Percentiles rank a stretch among this genome's conserved stretches.
Evolutionary conservation across 192 early-diverging fungal genomes (phyloP).

Genomic region (Radiomyces spectabilis): DNA sequence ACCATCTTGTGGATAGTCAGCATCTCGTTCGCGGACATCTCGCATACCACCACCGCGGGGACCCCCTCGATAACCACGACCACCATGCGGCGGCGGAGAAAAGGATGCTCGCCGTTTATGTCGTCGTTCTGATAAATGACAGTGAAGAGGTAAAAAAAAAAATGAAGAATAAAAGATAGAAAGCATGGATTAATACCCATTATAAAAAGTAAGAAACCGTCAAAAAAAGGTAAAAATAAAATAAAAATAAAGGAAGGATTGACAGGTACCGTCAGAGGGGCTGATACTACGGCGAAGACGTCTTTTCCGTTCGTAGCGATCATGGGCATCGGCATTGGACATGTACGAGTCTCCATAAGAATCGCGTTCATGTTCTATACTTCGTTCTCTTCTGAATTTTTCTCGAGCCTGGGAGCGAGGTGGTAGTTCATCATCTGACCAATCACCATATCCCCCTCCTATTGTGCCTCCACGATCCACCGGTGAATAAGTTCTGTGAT

Average conservation of each 20-base stretch:
- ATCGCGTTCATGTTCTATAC: conserved; percentile 17
- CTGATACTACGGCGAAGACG: conserved; percentile 18
- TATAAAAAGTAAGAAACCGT: background rate
- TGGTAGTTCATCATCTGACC: conserved; percentile 29
- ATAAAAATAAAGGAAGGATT: too few relatives aligned
- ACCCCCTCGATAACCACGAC: background rate
- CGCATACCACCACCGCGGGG: background rate
- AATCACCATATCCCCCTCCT: conserved; percentile 11
- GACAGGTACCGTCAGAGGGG: conserved; percentile 31
- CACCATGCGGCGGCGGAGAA: conserved; percentile 12
- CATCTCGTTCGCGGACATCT: conserved; percentile 12
- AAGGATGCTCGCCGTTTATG: conserved; percentile 14
- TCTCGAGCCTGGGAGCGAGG: conserved; percentile 18
- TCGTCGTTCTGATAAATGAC: conserved; percentile 10
- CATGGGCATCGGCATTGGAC: conserved; percentile 8
- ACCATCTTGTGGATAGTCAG: conserved; percentile 39
- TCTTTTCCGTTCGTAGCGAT: conserved; percentile 22
- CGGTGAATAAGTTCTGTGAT: conserved; percentile 11
- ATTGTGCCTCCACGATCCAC: conserved; percentile 3
- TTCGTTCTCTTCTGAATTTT: conserved; percentile 30
- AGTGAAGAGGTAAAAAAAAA: background rate
- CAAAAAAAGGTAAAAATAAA: background rate
- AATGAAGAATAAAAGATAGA: background rate
- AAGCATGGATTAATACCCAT: background rate
- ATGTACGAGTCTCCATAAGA: background rate